Evolutionary conservation across 2,329 filamentous ascomycete species (phyloP).

Genomic region (Colletotrichum sp.): DNA sequence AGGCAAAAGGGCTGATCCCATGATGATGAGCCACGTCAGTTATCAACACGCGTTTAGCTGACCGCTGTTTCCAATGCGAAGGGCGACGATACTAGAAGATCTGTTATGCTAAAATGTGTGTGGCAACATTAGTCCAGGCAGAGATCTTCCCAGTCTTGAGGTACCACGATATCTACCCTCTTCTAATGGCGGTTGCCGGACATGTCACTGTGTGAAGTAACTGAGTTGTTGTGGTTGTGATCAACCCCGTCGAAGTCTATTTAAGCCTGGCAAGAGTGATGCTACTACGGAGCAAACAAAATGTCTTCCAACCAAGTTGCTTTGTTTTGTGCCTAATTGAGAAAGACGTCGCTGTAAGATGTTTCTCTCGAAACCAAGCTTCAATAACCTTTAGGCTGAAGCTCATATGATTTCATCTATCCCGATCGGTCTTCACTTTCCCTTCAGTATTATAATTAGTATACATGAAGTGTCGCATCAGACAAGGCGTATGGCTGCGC

Average conservation of each 20-base stretch:
- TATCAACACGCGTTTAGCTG: not conserved
- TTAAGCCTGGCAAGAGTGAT: not conserved
- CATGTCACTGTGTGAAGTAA: no score
- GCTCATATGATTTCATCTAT: not conserved
- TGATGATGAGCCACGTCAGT: not conserved
- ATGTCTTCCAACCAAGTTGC: no score
- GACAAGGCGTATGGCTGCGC: not conserved
- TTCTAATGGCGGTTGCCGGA: not conserved
- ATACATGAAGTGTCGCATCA: not conserved
- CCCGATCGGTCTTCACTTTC: not conserved
- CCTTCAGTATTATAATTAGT: not conserved
- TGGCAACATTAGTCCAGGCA: not conserved
- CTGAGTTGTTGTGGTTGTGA: no score
- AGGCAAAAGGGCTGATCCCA: not conserved
- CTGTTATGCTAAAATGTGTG: not conserved
- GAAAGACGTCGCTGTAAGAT: not conserved
- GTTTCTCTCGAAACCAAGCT: not conserved
- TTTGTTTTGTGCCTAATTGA: not conserved
- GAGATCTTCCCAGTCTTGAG: not conserved
- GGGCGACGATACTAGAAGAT: not conserved
- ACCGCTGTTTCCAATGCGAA: rapidly evolving
- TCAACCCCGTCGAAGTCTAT: not conserved
- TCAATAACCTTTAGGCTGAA: rapidly evolving
- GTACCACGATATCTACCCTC: not conserved
- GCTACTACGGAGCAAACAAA: not conserved